A percentile compares a stretch with the other conserved stretches of the same genome.
Conservation (phyloP, 2,329 filamentous ascomycete species). For the Aspergillus ibericus region DNA sequence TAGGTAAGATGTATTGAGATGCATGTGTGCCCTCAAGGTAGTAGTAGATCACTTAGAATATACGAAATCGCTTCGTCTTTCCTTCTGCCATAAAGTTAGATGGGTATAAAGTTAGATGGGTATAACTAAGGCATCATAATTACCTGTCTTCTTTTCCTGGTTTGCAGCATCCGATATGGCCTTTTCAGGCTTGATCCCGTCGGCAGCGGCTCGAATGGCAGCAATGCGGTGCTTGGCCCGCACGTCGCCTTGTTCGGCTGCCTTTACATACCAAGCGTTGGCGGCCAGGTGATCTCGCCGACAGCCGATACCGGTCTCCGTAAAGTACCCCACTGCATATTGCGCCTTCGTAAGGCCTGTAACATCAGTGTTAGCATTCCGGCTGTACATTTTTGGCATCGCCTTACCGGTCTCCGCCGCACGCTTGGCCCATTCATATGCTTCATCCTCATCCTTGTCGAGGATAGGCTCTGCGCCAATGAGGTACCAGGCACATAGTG, state of each 20-base stretch:
- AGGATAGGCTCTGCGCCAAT: conserved; percentile 88
- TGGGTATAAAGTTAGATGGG: neutral
- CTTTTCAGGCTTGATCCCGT: conserved; percentile 46
- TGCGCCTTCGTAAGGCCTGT: conserved; percentile 67
- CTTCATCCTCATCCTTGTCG: conserved; percentile 93
- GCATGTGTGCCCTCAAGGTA: neutral
- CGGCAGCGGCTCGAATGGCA: conserved; percentile 80
- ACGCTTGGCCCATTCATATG: conserved; percentile 90
- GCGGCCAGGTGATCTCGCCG: conserved; percentile 91
- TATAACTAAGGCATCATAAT: neutral
- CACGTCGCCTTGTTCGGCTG: conserved; percentile 87
- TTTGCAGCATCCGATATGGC: conserved; percentile 19
- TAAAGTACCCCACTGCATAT: conserved; percentile 95
- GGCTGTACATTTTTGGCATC: neutral
- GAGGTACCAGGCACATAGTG: conserved; percentile 97
- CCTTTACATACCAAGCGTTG: conserved; percentile 97
- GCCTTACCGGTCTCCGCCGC: conserved; percentile 79
- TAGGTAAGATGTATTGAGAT: neutral
- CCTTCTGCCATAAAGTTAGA: neutral
- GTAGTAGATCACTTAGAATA: neutral
- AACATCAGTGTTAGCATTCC: neutral
- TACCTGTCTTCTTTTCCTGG: conserved; percentile 12
- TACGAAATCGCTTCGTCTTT: neutral
- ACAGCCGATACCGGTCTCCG: conserved; percentile 96
- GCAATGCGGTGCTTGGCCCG: conserved; percentile 82